A percentile compares a stretch with the other conserved stretches of the same genome.
These are phyloP conservation scores for Paraglomus occultum DNA, from an alignment of 192 early-diverging fungal species.

Conservation along the genomic window DNA sequence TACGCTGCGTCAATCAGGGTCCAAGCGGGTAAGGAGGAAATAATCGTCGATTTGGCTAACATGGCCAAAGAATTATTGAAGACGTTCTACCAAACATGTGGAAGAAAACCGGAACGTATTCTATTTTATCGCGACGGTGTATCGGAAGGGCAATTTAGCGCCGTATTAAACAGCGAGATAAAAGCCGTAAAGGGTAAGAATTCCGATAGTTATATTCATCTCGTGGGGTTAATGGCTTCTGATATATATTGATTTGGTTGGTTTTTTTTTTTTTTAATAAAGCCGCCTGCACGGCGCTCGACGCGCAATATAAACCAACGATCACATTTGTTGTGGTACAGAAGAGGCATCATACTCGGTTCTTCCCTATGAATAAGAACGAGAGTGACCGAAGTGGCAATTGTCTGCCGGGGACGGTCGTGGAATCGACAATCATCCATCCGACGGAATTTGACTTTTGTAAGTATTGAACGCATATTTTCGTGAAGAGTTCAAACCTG, in stretches of 20 bases:
- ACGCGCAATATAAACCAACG: constrained; percentile 67
- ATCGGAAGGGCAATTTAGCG: constrained; percentile 81
- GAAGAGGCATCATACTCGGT: constrained; percentile 87
- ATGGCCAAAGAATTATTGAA: constrained; percentile 69
- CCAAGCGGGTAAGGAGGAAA: constrained; percentile 68
- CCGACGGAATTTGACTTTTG: constrained; percentile 87
- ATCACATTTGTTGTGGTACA: constrained; percentile 85
- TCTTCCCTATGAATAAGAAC: constrained; percentile 66
- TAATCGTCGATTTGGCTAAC: constrained; percentile 64
- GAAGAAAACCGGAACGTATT: constrained; percentile 74
- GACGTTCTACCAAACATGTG: constrained; percentile 59
- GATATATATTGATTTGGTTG: constrained; percentile 24
- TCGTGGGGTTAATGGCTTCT: neutral
- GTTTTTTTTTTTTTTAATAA: constrained; percentile 36
- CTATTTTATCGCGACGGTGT: constrained; percentile 91
- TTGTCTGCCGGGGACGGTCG: constrained; percentile 77
- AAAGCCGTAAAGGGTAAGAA: constrained; percentile 52
- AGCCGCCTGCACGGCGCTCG: constrained; percentile 61
- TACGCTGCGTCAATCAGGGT: constrained; percentile 64
- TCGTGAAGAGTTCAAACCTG: neutral
- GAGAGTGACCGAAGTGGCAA: constrained; percentile 77
- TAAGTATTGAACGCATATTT: constrained; percentile 24
- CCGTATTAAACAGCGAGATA: constrained; percentile 75
- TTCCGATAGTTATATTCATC: neutral
- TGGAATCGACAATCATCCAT: constrained; percentile 71